Conservation (phyloP, 345 rosid genomes). For the Kandelia obovata region DNA sequence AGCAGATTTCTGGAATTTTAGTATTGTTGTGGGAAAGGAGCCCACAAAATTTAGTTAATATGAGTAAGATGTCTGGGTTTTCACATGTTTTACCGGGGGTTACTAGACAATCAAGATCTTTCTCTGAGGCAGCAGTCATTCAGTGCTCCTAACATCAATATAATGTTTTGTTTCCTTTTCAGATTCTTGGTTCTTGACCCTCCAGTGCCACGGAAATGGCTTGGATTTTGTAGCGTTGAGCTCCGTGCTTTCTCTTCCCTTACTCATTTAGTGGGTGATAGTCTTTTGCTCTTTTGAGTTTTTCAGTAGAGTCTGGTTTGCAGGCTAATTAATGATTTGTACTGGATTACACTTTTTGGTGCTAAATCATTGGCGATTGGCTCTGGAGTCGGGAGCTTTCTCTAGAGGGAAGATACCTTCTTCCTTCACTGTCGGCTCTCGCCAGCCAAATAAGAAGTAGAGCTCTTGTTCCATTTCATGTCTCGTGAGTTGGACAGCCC, state of each 20-base stretch:
- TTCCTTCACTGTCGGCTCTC: constrained; percentile 37
- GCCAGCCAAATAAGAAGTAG: constrained; percentile 27
- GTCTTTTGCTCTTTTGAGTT: not conserved
- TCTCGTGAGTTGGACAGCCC: constrained; percentile 90
- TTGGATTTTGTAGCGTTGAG: constrained; percentile 20
- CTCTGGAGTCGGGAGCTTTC: constrained; percentile 40
- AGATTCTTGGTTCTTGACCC: constrained; percentile 24
- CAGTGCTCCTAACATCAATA: not conserved
- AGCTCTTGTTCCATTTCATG: constrained; percentile 56
- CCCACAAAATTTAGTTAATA: not conserved
- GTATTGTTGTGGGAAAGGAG: not conserved
- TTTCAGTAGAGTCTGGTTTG: constrained; percentile 21
- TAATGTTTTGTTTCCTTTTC: constrained; percentile 8
- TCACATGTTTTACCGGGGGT: not conserved
- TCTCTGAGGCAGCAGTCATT: not conserved
- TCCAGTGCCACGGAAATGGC: constrained; percentile 22
- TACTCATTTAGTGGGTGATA: not conserved
- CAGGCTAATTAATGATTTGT: constrained; percentile 48
- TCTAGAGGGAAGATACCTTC: constrained; percentile 48
- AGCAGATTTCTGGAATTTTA: not conserved
- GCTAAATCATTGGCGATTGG: constrained; percentile 22
- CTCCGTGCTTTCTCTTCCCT: constrained; percentile 5
- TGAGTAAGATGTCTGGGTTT: not conserved
- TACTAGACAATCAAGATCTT: not conserved
- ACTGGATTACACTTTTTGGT: constrained; percentile 16